Conservation (phyloP, 306 rosid genomes). For the Acacia acuminata region DNA sequence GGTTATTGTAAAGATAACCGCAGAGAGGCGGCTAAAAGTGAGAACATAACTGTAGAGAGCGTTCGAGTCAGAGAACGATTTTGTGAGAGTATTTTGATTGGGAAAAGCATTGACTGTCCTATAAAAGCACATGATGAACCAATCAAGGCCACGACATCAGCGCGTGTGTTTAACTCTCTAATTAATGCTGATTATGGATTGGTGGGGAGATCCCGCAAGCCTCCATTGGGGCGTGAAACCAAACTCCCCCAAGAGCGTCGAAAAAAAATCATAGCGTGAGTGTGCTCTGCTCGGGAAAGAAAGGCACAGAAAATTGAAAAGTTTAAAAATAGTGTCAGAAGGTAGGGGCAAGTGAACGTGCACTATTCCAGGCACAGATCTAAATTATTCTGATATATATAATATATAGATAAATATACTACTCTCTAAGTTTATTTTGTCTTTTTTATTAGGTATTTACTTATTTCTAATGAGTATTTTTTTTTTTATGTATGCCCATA, state of each 20-base stretch:
- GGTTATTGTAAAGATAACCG: not conserved
- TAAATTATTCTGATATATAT: not conserved
- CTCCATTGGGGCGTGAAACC: too few species aligned
- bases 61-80: not conserved
- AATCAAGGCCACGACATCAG: constrained; percentile 11
- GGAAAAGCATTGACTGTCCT: constrained; percentile 42
- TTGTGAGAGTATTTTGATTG: constrained; percentile 27
- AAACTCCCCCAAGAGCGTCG: not conserved
- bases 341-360: constrained; percentile 18
- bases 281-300: constrained; percentile 18
- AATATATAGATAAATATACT: too few species aligned
- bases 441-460: too few species aligned
- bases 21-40: not conserved
- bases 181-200: not conserved
- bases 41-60: not conserved
- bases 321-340: not conserved
- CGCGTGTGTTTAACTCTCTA: not conserved
- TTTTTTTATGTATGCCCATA: too few species aligned
- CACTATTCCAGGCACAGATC: not conserved
- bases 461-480: too few species aligned
- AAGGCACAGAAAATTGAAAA: not conserved
- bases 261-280: not conserved
- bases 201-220: too few species aligned
- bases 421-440: too few species aligned
- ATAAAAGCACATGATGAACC: constrained; percentile 27